Base-by-base conservation (phyloP, 306 rosid species). In the Acmispon strigosus region DNA sequence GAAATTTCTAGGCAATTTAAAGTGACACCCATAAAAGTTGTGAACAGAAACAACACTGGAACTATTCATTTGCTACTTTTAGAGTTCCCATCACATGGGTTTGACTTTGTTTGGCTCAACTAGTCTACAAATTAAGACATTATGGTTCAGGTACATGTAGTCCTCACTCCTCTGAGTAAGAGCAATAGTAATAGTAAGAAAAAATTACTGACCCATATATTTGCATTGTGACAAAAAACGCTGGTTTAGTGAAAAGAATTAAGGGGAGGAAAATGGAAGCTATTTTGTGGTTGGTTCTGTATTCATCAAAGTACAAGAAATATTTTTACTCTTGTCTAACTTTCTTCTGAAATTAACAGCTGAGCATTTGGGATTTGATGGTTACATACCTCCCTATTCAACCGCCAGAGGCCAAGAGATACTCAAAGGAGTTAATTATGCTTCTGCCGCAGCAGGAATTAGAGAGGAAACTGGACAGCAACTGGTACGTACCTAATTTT, bases 391-490 rank as follows among this genome's bases (percentile, higher is more conserved):
- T n/a, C 89, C 99, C 10, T 94, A 76, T 74, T 63, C 83, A 76
- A 64, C 78, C 20, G 91, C 89, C 2, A 83, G 85, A 0, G 99
- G 86, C 13, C 85, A 68, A 78, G 87, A 83, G 29, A 82, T 94
- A n/a, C 90, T 94, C 43, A 62, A 8, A 66, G 99, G 99, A 62
- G 92, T 89, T 5, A 94, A 94, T 70, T 94, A 83, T 81, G 99
- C 99, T 24, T 94, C 99, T 2, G 99, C 97, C 11, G 99, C 99
- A 19, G 99, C 99, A 3, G 99, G 99, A 75, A 94, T 94, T 10
- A 86, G 97, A 79, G 96, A 91, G 8, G 99, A 94, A 85, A 94
- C 97, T 12, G 99, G 99, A 34, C 96, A 70, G 10, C 99, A 94
- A 67, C 53, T 94, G 89, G 99, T 94, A 66, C 45, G n/a, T n/a